Conservation (phyloP, 164 flowering plant species). For the Vitis rotundifolia region DNA sequence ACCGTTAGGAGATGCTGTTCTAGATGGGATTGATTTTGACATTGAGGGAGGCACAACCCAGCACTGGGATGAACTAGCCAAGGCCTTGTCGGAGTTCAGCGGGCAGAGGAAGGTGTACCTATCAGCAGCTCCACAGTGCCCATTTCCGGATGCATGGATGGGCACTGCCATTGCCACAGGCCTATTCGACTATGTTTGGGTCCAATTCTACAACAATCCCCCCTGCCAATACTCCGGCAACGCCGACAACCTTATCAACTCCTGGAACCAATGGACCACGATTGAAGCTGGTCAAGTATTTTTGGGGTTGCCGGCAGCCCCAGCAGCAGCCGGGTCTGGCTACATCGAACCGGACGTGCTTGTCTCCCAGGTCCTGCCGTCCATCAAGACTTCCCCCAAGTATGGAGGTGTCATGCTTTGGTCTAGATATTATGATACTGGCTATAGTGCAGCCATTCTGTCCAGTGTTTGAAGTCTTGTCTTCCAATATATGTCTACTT, state of each 20-base stretch:
- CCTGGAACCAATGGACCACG: conserved; percentile 21
- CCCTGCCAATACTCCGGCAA: conserved; percentile 6
- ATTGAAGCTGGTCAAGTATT: background rate
- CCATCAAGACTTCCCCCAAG: conserved; percentile 11
- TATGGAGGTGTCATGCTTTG: conserved; percentile 29
- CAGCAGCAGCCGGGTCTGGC: conserved; percentile 7
- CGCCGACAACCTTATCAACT: background rate
- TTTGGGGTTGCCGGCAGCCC: conserved; percentile 21
- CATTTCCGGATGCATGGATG: too few relatives aligned
- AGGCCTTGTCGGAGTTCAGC: too few relatives aligned
- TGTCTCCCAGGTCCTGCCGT: conserved; percentile 2
- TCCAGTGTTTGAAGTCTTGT: conserved; percentile 9
- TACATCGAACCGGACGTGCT: conserved; percentile 6
- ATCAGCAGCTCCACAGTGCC: too few relatives aligned
- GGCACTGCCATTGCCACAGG: too few relatives aligned
- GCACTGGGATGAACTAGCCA: too few relatives aligned
- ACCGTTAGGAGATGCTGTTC: too few relatives aligned
- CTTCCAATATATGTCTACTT: background rate
- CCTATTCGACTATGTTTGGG: conserved; percentile 21
- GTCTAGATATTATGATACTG: conserved; percentile 14
- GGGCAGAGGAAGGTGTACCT: too few relatives aligned
- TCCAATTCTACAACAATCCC: conserved; percentile 26
- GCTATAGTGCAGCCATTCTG: conserved; percentile 8
- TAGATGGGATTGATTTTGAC: too few relatives aligned
- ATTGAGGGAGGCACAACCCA: too few relatives aligned